These are phyloP conservation scores for Leucocoprinus birnbaumii DNA, from an alignment of 768 basidiomycete species.

Conservation along the genomic window DNA sequence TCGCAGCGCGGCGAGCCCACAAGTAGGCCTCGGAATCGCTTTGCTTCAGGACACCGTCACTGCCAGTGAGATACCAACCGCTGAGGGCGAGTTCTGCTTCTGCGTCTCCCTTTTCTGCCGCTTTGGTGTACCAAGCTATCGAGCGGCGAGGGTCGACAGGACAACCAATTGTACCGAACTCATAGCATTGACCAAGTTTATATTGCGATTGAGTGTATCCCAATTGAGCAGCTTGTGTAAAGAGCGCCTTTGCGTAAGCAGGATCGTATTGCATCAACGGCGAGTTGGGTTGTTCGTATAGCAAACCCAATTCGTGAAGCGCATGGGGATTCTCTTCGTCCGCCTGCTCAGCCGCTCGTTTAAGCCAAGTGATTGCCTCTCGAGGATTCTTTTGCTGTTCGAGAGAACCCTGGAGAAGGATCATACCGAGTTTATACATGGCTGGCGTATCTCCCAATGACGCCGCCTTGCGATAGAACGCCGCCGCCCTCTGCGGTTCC, in stretches of 20 bases:
- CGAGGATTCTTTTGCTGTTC: conserved; percentile 83
- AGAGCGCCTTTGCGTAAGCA: conserved; percentile 78
- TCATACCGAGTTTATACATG: conserved; percentile 99
- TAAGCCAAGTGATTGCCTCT: conserved; percentile 93
- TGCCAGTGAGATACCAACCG: conserved; percentile 97
- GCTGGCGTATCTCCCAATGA: conserved; percentile 95
- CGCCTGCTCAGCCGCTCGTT: conserved; percentile 93
- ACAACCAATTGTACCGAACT: conserved; percentile 86
- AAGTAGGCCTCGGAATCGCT: conserved; percentile 98
- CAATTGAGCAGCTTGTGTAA: conserved; percentile 87
- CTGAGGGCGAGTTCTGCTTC: conserved; percentile 95
- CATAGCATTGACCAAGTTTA: conserved; percentile 94
- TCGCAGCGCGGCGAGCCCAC: conserved; percentile 95
- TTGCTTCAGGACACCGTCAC: conserved; percentile 94
- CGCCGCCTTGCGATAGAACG: conserved; percentile 96
- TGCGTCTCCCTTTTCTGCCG: conserved; percentile 93
- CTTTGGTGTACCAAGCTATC: conserved; percentile 98
- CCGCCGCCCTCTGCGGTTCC: conserved; percentile 84
- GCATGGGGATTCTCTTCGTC: conserved; percentile 99
- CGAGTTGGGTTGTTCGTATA: conserved; percentile 72
- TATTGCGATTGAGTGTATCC: conserved; percentile 94
- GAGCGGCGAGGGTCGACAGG: conserved; percentile 91
- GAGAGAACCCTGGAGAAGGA: conserved; percentile 80
- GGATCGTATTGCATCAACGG: conserved; percentile 77
- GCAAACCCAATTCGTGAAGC: conserved; percentile 87